Evolutionary conservation across 2,329 filamentous ascomycete species (phyloP), one percentile per base, ranked within the genome.

Genomic region (Macrophomina phaseolina): DNA sequence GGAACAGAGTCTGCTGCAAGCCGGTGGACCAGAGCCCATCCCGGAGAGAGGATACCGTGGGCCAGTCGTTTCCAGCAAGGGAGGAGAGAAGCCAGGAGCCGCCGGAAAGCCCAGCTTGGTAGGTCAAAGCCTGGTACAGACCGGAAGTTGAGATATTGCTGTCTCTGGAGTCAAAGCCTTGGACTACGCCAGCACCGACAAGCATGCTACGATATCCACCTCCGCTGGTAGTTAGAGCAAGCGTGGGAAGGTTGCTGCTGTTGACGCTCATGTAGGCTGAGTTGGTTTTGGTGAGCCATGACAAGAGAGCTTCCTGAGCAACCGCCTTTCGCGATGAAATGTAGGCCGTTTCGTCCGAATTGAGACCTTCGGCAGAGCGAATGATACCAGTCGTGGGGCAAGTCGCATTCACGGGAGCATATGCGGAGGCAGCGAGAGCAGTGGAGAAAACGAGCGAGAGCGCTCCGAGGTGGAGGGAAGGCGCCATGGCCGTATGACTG

Each of bases 21-120:
- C 76, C 74, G n/a, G 72, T 45, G 32, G 77, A 71, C 82, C 81
- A 84, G 2, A 82, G 71, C 12, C 73, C 75, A 16, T 77, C 72
- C 34, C 75, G 71, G 5, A 84, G 71, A 36, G 73, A 74, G 4
- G 76, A 77, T 60, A 84, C 75, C 1, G 81, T 83, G 1, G 81
- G 80, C 71, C 79, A 83, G 68, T 83, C 80, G 71, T 83, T 83
- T 7, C 80, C 81, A 11, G 78, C 76, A 18, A 83, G 64, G 2
- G 81, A 82, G 3, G 78, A 79, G 1, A 83, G 69, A n/a, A 84
- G 73, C 82, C 82, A 84, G 2, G 73, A 71, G 46, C 82, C 82
- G 32, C 81, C 81, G n/a, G 81, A 83, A 3, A 84, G 73, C 8
- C 79, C 82, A 53, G 78, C 72, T 49, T 83, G 77, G 68, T 84